Conservation (phyloP, 345 rosid species). For the Garcia nutans region DNA sequence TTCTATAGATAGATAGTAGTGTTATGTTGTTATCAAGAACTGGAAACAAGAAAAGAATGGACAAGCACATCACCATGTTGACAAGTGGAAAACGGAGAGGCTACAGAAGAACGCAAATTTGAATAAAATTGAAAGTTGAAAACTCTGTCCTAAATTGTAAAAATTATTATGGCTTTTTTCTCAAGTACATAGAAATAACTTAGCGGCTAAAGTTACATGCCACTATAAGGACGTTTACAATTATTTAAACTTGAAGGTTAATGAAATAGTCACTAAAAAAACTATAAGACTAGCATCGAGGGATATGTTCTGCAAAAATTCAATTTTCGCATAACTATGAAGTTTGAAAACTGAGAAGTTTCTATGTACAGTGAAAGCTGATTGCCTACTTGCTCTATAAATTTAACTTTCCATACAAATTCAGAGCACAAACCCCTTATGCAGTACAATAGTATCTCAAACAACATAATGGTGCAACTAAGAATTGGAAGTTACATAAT, state of each 20-base stretch:
- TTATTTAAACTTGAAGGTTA: not conserved
- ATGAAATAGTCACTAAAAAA: not conserved
- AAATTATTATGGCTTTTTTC: too few species aligned
- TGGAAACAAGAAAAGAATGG: not conserved
- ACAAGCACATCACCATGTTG: not conserved
- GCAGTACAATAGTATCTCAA: conserved; percentile 11
- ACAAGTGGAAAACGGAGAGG: not conserved
- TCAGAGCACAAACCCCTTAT: not conserved
- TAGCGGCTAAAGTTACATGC: not conserved
- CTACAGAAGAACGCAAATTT: not conserved
- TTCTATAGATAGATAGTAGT: too few species aligned
- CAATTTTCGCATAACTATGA: conserved; percentile 3
- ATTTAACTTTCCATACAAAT: conserved; percentile 17
- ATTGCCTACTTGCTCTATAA: conserved; percentile 16
- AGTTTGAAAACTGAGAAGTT: conserved; percentile 6
- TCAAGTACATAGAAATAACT: not conserved
- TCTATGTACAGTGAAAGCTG: conserved; percentile 18
- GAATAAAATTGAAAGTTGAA: not conserved
- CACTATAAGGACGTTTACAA: not conserved
- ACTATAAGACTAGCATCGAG: not conserved
- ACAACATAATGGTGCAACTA: conserved; percentile 9
- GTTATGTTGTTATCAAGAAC: not conserved
- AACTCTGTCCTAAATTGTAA: not conserved
- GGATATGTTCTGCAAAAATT: not conserved
- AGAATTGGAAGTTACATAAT: conserved; percentile 13